Percentiles rank a stretch among this genome's conserved stretches.
These are phyloP conservation scores for Claviceps pazoutovae DNA, from an alignment of 2,329 filamentous ascomycete species.

Conservation along the genomic window DNA sequence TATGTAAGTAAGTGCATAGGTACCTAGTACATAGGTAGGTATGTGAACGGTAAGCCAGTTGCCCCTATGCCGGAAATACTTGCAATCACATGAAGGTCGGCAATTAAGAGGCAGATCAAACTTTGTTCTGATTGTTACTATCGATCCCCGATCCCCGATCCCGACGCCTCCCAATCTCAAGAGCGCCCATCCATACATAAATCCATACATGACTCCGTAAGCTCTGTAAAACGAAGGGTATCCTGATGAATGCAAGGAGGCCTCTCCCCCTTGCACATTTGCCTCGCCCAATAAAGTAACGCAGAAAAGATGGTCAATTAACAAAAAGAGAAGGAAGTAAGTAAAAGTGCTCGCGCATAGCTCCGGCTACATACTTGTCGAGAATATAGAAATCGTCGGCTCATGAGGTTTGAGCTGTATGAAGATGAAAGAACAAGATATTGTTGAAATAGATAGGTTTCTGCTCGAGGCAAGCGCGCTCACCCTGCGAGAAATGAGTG, in stretches of 20 bases:
- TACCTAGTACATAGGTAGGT: too few species aligned
- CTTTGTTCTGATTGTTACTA: background rate
- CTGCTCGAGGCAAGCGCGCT: background rate
- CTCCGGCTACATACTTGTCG: background rate
- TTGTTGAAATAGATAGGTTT: background rate
- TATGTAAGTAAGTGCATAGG: too few species aligned
- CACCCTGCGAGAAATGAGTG: background rate
- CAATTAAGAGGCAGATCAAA: background rate
- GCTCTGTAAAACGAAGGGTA: slow-evolving; percentile 18
- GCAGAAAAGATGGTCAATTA: slow-evolving; percentile 1
- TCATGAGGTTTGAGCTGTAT: slow-evolving; percentile 3
- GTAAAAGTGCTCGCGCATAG: slow-evolving; percentile 5
- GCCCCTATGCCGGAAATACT: background rate
- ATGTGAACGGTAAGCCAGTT: too few species aligned
- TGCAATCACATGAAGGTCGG: background rate
- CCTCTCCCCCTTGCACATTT: slow-evolving; percentile 8
- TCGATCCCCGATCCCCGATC: slow-evolving; percentile 11
- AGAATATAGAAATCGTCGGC: slow-evolving; percentile 1
- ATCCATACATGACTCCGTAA: slow-evolving; percentile 7
- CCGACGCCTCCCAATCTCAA: slow-evolving; percentile 10
- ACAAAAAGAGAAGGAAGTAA: background rate
- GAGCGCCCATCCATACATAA: background rate
- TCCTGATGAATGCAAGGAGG: slow-evolving; percentile 15
- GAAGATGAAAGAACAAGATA: background rate
- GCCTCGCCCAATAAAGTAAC: slow-evolving; percentile 1